Conservation (phyloP, 2,329 filamentous ascomycete genomes). For the Fusarium siculi region DNA sequence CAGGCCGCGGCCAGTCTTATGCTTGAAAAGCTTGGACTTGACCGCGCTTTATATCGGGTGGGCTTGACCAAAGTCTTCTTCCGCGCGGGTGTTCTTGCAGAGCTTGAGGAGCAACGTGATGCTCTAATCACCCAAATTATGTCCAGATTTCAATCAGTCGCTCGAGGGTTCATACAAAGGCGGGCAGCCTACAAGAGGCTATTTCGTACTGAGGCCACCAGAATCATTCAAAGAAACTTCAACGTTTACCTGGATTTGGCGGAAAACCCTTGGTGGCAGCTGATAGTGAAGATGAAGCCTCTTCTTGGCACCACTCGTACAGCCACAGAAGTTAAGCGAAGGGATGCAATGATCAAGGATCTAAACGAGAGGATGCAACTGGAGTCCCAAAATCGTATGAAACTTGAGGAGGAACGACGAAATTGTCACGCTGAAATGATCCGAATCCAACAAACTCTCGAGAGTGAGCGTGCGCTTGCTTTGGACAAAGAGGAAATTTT, state of each 20-base stretch:
- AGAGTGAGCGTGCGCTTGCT: conserved; percentile 94
- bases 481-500: conserved; percentile 99
- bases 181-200: conserved; percentile 91
- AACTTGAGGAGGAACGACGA: conserved; percentile 89
- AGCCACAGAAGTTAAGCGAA: conserved; percentile 91
- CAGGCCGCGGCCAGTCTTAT: conserved; percentile 87
- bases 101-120: conserved; percentile 95
- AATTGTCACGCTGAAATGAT: conserved; percentile 88
- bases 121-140: conserved; percentile 94
- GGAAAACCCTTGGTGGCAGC: conserved; percentile 96
- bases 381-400: conserved; percentile 78
- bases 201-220: conserved; percentile 92
- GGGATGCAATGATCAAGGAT: conserved; percentile 91
- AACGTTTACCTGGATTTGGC: conserved; percentile 90
- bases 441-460: conserved; percentile 90
- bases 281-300: conserved; percentile 95
- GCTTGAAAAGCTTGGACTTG: conserved; percentile 87
- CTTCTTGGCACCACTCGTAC: conserved; percentile 91
- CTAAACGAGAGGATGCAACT: conserved; percentile 85
- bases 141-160: conserved; percentile 89
- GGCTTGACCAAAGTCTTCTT: conserved; percentile 99
- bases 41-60: conserved; percentile 88
- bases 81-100: conserved; percentile 92
- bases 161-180: conserved; percentile 88
- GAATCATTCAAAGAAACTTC: conserved; percentile 95